phyloP scores from a whole-genome alignment of 176 grass and related monocot genomes.

The Typha latifolia region DNA sequence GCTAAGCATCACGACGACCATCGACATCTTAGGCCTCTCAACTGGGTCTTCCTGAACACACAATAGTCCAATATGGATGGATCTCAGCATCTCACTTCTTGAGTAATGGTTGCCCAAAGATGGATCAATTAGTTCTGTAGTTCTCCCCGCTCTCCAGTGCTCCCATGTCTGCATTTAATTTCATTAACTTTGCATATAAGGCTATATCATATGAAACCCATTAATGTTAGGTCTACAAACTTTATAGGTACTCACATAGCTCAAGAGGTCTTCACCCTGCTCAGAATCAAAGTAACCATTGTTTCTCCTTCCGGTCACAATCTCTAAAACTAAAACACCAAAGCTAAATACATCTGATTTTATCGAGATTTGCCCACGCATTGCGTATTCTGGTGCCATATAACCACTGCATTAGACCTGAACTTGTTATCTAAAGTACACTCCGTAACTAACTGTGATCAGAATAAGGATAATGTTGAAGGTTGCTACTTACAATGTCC shows the following conservation, averaged over 20 bases:
- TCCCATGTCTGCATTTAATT: slow-evolving; percentile 18
- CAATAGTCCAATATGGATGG: slow-evolving; percentile 23
- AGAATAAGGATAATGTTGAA: background rate
- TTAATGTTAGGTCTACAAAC: too few species aligned
- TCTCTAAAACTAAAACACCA: slow-evolving; percentile 8
- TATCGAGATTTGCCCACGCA: background rate
- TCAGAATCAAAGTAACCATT: background rate
- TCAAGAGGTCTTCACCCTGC: background rate
- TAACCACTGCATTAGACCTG: slow-evolving; percentile 6
- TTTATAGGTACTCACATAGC: background rate
- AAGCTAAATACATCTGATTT: slow-evolving; percentile 15
- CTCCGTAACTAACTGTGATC: background rate
- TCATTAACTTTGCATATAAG: background rate
- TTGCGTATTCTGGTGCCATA: slow-evolving; percentile 12
- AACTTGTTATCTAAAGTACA: background rate
- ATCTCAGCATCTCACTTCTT: slow-evolving; percentile 20
- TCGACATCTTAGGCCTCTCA: slow-evolving; percentile 48
- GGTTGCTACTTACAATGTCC: slow-evolving; percentile 16
- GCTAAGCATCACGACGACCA: slow-evolving; percentile 46
- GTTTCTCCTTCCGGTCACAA: slow-evolving; percentile 6
- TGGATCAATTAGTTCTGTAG: slow-evolving; percentile 2
- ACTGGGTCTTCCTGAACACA: slow-evolving; percentile 24
- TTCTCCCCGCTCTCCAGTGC: slow-evolving; percentile 2
- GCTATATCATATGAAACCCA: too few species aligned
- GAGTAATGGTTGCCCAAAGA: background rate